A percentile compares a stretch with the other conserved stretches of the same genome.
Evolutionary conservation across 2,329 filamentous ascomycete genomes (phyloP).

Genomic region (Epichloe coenophiala): DNA sequence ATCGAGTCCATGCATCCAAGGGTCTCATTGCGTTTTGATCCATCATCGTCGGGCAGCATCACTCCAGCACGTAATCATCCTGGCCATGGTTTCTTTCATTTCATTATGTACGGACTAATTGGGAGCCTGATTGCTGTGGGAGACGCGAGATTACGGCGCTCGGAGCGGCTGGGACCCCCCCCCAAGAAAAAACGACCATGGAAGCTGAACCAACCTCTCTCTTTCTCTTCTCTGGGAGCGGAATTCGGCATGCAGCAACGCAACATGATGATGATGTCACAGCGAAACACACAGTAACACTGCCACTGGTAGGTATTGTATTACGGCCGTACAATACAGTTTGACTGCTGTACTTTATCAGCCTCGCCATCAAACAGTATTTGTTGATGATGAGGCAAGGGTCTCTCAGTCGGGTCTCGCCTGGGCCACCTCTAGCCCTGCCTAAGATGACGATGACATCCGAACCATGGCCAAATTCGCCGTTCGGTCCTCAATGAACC

Average conservation of each 20-base stretch:
- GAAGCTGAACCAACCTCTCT: background rate
- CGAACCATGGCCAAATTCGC: constrained; percentile 1
- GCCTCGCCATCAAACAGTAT: constrained; percentile 5
- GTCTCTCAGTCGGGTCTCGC: constrained; percentile 6
- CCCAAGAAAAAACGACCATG: background rate
- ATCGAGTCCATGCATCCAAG: constrained; percentile 3
- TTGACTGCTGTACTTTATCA: background rate
- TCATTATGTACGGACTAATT: too few relatives aligned
- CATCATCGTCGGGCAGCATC: constrained; percentile 14
- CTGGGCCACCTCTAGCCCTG: background rate
- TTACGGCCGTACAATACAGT: background rate
- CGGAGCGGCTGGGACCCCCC: background rate
- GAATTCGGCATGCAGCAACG: background rate
- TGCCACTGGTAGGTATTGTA: background rate
- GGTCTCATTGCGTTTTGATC: background rate
- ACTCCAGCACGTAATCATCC: background rate
- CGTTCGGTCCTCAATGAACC: constrained; percentile 1
- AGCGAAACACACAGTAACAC: background rate
- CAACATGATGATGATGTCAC: background rate
- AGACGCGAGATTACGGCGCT: background rate
- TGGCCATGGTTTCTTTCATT: background rate
- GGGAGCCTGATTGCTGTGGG: background rate
- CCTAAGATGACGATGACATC: background rate
- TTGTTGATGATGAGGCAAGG: constrained; percentile 11
- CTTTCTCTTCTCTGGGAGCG: background rate